A percentile compares a stretch with the other conserved stretches of the same genome.
Conservation (phyloP, 1,139 yeast species). For the Blastobotrys apis region DNA sequence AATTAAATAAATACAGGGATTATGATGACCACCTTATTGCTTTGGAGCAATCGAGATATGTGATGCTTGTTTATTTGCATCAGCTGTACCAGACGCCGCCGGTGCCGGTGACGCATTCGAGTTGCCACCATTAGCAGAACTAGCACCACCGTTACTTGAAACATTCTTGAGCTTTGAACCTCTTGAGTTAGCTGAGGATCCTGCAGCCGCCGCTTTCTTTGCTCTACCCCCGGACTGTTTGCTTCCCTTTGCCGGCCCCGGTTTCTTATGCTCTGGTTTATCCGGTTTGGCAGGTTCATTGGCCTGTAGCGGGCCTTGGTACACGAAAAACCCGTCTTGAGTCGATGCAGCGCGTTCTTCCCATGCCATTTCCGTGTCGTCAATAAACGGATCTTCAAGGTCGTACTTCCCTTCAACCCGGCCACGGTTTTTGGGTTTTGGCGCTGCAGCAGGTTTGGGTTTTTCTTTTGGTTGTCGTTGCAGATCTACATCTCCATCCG, state of each 20-base stretch:
- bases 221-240: conserved; percentile 1
- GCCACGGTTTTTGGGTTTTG: conserved; percentile 39
- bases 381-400: conserved; percentile 90
- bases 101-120: no score
- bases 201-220: background rate
- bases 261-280: conserved; percentile 9
- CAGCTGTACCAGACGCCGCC: no score
- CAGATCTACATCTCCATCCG: conserved; percentile 40
- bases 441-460: conserved; percentile 9
- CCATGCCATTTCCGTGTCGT: conserved; percentile 86
- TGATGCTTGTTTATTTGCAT: no score
- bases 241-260: conserved; percentile 2
- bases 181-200: no score
- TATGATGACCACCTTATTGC: no score
- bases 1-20: no score
- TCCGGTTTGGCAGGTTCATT: conserved; percentile 11
- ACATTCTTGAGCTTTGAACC: no score
- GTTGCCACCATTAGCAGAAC: no score
- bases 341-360: conserved; percentile 92
- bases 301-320: conserved; percentile 71
- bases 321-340: conserved; percentile 93
- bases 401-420: conserved; percentile 72
- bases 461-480: conserved; percentile 25
- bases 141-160: no score
- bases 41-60: no score